A percentile compares a stretch with the other conserved stretches of the same genome.
Evolutionary conservation across 164 flowering plant species (phyloP).

Genomic region (Echeveria elegans): DNA sequence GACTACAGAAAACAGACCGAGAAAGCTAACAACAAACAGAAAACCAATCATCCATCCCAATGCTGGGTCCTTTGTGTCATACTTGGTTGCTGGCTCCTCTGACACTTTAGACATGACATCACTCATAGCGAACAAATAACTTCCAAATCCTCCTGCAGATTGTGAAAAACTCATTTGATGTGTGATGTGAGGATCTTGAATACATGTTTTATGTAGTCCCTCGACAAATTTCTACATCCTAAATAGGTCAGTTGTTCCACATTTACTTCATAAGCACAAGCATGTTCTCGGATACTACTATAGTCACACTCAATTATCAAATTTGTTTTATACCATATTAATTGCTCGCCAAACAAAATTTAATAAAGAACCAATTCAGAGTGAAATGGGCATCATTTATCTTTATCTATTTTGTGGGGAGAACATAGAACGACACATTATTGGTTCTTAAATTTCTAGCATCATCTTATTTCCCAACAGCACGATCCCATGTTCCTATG

Average conservation of each 20-base stretch:
- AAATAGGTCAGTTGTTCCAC: too few relatives aligned
- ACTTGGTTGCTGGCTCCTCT: not conserved
- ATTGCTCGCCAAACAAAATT: not conserved
- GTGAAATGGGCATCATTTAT: not conserved
- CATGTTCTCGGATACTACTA: not conserved
- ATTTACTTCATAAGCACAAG: not conserved
- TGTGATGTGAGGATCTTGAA: not conserved
- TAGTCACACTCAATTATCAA: not conserved
- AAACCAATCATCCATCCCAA: constrained; percentile 9
- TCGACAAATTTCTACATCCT: not conserved
- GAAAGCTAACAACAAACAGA: constrained; percentile 8
- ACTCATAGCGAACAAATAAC: constrained; percentile 7
- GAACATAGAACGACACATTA: not conserved
- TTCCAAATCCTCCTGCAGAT: constrained; percentile 5
- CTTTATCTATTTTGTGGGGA: not conserved
- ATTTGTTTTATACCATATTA: not conserved
- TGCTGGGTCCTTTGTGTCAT: constrained; percentile 4
- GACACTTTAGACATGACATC: constrained; percentile 8
- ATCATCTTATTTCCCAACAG: not conserved
- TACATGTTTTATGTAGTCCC: not conserved
- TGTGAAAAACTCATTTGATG: not conserved
- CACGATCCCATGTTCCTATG: not conserved
- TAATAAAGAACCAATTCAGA: not conserved
- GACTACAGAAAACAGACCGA: constrained; percentile 1
- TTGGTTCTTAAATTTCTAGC: not conserved